A percentile compares a stretch with the other conserved stretches of the same genome.
Evolutionary conservation across 2,329 filamentous ascomycete species (phyloP).

Genomic region (Scopulariopsis brevicaulis): DNA sequence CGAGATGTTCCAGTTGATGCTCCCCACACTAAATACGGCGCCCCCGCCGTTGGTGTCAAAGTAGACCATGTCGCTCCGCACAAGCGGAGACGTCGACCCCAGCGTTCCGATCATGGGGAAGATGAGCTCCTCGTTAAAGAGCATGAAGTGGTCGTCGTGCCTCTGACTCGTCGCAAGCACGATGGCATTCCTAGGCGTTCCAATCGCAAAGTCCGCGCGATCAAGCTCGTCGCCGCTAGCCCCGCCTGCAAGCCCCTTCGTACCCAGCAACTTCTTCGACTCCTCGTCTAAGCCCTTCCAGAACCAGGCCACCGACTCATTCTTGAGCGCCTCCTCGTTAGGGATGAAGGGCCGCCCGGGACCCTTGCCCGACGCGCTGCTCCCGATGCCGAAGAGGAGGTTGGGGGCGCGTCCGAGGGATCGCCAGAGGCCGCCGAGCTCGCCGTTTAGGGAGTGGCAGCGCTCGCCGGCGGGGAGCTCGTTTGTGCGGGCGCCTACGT

Average conservation of each 20-base stretch:
- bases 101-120: conserved; percentile 13
- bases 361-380: conserved; percentile 17
- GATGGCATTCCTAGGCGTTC: conserved; percentile 17
- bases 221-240: conserved; percentile 23
- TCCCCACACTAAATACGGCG: conserved; percentile 15
- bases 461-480: conserved; percentile 16
- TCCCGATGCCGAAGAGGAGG: conserved; percentile 17
- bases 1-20: conserved; percentile 15
- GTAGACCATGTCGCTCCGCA: conserved; percentile 13
- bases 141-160: conserved; percentile 11
- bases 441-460: conserved; percentile 16
- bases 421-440: conserved; percentile 20
- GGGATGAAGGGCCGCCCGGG: conserved; percentile 13
- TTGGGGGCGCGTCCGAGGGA: conserved; percentile 17
- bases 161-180: conserved; percentile 13
- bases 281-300: conserved; percentile 11
- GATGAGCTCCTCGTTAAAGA: conserved; percentile 12
- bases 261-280: conserved; percentile 7
- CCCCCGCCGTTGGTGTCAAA: conserved; percentile 12
- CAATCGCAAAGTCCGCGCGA: conserved; percentile 16
- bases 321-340: neutral
- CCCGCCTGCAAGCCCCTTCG: conserved; percentile 16
- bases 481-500: conserved; percentile 17
- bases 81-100: conserved; percentile 9
- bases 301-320: conserved; percentile 10